Evolutionary conservation across 495 filamentous ascomycete genomes (phyloP).

Genomic region (Parmelia sp.): DNA sequence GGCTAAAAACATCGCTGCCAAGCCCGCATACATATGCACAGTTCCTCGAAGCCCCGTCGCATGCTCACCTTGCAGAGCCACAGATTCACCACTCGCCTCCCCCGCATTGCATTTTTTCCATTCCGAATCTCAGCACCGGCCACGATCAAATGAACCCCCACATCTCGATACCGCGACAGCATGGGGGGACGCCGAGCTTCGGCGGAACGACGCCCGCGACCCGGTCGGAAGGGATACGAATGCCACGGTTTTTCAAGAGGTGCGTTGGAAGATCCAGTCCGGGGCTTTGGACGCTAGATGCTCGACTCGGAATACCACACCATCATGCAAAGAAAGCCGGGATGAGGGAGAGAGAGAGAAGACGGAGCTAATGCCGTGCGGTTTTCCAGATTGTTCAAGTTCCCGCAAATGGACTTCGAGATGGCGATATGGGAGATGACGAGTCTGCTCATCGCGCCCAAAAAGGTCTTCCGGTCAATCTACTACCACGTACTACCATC

Average conservation of each 20-base stretch:
- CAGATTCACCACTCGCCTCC: not conserved
- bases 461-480: slow-evolving; percentile 70
- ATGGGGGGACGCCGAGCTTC: slow-evolving; percentile 49
- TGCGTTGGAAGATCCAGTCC: slow-evolving; percentile 16
- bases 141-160: slow-evolving; percentile 50
- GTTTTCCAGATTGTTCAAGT: slow-evolving; percentile 51
- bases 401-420: slow-evolving; percentile 65
- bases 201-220: slow-evolving; percentile 43
- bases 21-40: not conserved
- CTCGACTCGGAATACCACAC: no score
- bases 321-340: not conserved
- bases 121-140: not conserved
- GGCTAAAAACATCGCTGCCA: not conserved
- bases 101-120: not conserved
- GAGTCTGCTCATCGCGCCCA: slow-evolving; percentile 62
- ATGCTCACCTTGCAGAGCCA: no score
- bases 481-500: slow-evolving; percentile 62
- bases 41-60: no score
- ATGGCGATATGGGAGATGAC: slow-evolving; percentile 81
- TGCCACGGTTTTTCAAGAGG: slow-evolving; percentile 55
- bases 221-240: slow-evolving; percentile 48
- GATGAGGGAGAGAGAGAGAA: not conserved
- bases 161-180: slow-evolving; percentile 56
- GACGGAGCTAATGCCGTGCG: not conserved
- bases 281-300: not conserved